A percentile compares a stretch with the other conserved stretches of the same genome.
phyloP scores from a whole-genome alignment of 768 basidiomycete species.

The Boletus speciosus region DNA sequence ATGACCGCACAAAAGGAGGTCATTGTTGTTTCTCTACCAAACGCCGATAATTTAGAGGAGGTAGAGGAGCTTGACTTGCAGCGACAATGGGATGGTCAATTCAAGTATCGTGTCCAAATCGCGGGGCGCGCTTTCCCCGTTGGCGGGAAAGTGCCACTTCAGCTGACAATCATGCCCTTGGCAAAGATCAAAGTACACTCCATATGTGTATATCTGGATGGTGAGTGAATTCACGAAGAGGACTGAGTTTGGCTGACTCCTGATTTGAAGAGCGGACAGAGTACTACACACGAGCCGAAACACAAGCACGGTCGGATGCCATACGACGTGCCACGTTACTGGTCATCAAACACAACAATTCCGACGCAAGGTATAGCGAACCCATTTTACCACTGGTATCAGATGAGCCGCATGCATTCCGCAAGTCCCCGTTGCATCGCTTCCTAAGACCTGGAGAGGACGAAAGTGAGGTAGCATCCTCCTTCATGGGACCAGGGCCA shows the following conservation, averaged over 20 bases:
- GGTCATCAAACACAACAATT: slow-evolving; percentile 43
- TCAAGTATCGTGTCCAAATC: slow-evolving; percentile 76
- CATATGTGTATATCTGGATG: slow-evolving; percentile 73
- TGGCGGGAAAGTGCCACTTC: slow-evolving; percentile 77
- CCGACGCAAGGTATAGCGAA: slow-evolving; percentile 45
- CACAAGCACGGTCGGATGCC: slow-evolving; percentile 67
- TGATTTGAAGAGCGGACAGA: slow-evolving; percentile 67
- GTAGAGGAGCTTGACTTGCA: slow-evolving; percentile 78
- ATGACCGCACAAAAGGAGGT: slow-evolving; percentile 70
- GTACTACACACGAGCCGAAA: slow-evolving; percentile 68
- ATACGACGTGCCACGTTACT: slow-evolving; percentile 59
- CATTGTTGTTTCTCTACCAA: slow-evolving; percentile 65
- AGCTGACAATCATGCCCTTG: slow-evolving; percentile 78
- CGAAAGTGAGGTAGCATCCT: slow-evolving; percentile 54
- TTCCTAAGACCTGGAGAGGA: slow-evolving; percentile 49
- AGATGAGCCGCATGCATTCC: slow-evolving; percentile 59
- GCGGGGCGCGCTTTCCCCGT: slow-evolving; percentile 76
- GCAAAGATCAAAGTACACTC: slow-evolving; percentile 79
- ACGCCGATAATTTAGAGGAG: slow-evolving; percentile 52
- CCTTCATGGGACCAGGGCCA: slow-evolving; percentile 75
- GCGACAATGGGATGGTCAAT: slow-evolving; percentile 85
- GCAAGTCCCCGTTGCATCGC: slow-evolving; percentile 60
- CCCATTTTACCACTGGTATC: slow-evolving; percentile 79
- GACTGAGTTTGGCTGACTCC: not conserved
- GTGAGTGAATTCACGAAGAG: slow-evolving; percentile 41